phyloP scores from a whole-genome alignment of 108 stramenopile species.

The Nannochloropsis oceanica region DNA sequence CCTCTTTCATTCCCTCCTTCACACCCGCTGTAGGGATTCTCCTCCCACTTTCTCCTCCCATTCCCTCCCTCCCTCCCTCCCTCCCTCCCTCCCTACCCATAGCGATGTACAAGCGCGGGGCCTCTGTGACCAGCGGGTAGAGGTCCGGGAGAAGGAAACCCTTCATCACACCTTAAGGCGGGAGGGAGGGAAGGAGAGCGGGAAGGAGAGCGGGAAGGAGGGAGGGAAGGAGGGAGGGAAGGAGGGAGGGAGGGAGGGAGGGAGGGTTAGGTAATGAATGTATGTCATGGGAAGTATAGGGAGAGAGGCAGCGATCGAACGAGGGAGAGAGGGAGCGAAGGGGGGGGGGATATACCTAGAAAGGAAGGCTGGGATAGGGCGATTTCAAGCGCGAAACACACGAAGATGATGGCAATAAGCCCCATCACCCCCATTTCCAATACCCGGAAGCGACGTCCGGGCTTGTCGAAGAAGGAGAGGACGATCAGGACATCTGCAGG shows the following conservation, averaged over 20 bases:
- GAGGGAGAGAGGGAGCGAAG: background rate
- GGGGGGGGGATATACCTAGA: background rate
- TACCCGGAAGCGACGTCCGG: background rate
- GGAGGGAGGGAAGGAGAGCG: too few relatives aligned
- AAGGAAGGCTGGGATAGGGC: background rate
- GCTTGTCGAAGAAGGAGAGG: background rate
- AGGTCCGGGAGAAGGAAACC: background rate
- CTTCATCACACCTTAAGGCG: background rate
- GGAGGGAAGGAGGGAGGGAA: background rate
- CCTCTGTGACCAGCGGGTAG: background rate
- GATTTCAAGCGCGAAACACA: background rate
- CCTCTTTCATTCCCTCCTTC: too few relatives aligned
- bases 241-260: background rate
- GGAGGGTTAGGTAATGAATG: background rate
- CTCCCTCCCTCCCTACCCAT: background rate
- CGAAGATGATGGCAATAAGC: background rate
- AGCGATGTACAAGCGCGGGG: background rate
- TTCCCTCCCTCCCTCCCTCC: background rate
- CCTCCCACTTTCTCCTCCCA: background rate
- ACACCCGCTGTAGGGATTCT: too few relatives aligned
- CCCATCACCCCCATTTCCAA: background rate
- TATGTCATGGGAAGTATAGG: background rate
- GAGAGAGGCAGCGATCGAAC: background rate
- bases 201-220: too few relatives aligned
- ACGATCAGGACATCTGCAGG: background rate